phyloP scores from a whole-genome alignment of 208 protist species.

The Herpetomonas tarakana region DNA sequence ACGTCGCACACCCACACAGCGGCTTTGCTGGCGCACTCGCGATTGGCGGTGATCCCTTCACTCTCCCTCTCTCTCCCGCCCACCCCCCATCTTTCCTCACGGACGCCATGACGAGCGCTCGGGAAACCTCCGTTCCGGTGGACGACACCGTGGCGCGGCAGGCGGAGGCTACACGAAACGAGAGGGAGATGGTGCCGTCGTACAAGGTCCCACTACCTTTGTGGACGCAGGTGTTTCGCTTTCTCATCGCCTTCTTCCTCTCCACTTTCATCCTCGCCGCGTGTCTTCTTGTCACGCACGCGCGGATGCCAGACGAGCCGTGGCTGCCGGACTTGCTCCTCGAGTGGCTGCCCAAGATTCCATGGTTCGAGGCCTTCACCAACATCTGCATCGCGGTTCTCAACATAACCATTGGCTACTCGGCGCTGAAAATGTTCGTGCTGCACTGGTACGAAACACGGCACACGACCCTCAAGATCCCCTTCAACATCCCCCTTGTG shows the following conservation, averaged over 20 bases:
- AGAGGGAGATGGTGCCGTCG: conserved; percentile 13
- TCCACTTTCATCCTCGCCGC: conserved; percentile 46
- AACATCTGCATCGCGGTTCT: conserved; percentile 60
- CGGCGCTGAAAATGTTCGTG: conserved; percentile 64
- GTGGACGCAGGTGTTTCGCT: conserved; percentile 60
- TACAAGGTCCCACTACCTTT: conserved; percentile 64
- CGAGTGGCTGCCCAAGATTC: conserved; percentile 56
- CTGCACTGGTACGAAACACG: conserved; percentile 38
- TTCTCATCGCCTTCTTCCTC: conserved; percentile 53
- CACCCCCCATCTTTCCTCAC: no score
- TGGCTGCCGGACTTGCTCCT: conserved; percentile 76
- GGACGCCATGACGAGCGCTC: no score
- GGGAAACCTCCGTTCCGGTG: no score
- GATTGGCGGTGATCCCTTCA: no score
- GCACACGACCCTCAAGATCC: conserved; percentile 10
- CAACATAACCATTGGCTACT: conserved; percentile 31
- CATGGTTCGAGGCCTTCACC: conserved; percentile 33
- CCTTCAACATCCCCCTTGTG: conserved; percentile 19
- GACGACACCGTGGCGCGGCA: not conserved
- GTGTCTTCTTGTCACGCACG: conserved; percentile 65
- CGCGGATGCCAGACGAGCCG: conserved; percentile 64
- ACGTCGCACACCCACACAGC: no score
- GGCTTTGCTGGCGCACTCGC: no score
- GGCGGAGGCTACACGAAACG: not conserved
- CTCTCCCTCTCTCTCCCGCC: no score